These are phyloP conservation scores for Protomyces pachydermus DNA, from an alignment of 1,139 yeast species.

Conservation along the genomic window DNA sequence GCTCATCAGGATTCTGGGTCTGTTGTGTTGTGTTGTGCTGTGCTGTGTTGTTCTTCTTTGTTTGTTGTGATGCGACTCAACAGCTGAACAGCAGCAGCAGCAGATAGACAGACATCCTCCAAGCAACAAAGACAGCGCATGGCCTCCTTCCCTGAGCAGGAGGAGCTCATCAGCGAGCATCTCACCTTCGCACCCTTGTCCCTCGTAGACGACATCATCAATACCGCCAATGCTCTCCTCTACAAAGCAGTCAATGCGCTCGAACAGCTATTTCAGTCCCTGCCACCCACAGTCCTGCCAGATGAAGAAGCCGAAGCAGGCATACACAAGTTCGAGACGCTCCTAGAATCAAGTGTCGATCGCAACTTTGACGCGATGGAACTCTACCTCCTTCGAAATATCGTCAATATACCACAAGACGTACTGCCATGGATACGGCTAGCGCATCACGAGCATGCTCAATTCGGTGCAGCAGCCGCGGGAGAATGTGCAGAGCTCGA, in stretches of 20 bases:
- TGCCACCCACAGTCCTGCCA: constrained; percentile 32
- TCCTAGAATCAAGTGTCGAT: constrained; percentile 74
- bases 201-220: constrained; percentile 79
- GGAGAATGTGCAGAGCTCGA: constrained; percentile 25
- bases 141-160: constrained; percentile 14
- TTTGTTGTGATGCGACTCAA: too few relatives aligned
- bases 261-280: constrained; percentile 54
- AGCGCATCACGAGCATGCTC: constrained; percentile 55
- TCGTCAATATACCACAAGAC: constrained; percentile 66
- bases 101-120: too few relatives aligned
- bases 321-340: constrained; percentile 72
- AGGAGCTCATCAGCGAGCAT: constrained; percentile 66
- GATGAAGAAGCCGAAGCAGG: constrained; percentile 64
- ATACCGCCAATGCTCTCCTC: constrained; percentile 79
- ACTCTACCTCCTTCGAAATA: constrained; percentile 70
- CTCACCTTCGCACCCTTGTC: constrained; percentile 84
- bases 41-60: too few relatives aligned
- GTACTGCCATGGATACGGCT: constrained; percentile 66
- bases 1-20: too few relatives aligned
- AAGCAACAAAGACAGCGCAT: too few relatives aligned
- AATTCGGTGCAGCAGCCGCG: constrained; percentile 2
- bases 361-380: constrained; percentile 82
- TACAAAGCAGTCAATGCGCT: constrained; percentile 77
- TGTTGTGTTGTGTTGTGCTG: too few relatives aligned
- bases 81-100: too few relatives aligned